These are phyloP conservation scores for Chaetomium sp. DNA, from an alignment of 2,329 filamentous ascomycete species.

Conservation along the genomic window DNA sequence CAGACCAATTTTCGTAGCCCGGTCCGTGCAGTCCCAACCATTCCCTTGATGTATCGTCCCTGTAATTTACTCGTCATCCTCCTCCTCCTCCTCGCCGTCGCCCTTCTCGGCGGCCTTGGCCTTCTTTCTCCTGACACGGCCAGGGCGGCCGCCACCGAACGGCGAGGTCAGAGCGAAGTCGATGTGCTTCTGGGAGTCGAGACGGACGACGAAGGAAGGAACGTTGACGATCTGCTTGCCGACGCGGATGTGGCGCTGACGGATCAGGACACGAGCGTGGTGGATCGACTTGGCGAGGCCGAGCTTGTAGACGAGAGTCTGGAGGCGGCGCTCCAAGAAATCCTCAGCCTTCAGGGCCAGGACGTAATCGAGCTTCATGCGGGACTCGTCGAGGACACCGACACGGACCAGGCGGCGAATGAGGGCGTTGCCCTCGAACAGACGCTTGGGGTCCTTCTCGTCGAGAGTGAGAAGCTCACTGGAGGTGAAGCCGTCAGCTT, in stretches of 20 bases:
- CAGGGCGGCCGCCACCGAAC: constrained; percentile 94
- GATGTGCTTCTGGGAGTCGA: constrained; percentile 99
- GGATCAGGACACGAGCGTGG: constrained; percentile 99
- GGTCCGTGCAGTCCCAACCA: constrained; percentile 33
- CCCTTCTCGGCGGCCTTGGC: constrained; percentile 90
- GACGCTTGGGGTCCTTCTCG: constrained; percentile 99
- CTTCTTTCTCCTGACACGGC: constrained; percentile 99
- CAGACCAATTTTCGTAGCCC: constrained; percentile 35
- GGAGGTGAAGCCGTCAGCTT: constrained; percentile 30
- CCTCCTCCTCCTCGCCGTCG: constrained; percentile 78
- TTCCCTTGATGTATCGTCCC: constrained; percentile 27
- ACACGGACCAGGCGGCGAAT: constrained; percentile 99
- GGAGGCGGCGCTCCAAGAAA: constrained; percentile 99
- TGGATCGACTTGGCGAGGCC: constrained; percentile 99
- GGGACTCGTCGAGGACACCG: constrained; percentile 99
- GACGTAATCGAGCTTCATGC: constrained; percentile 99
- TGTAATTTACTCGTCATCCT: constrained; percentile 71
- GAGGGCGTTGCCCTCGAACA: constrained; percentile 99
- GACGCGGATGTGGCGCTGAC: constrained; percentile 99
- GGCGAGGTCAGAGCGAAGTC: constrained; percentile 98
- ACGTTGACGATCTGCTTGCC: constrained; percentile 99
- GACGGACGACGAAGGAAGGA: constrained; percentile 97
- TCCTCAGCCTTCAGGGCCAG: constrained; percentile 98
- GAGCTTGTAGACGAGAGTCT: constrained; percentile 99
- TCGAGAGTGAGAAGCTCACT: constrained; percentile 99